Percentiles rank a stretch among this genome's conserved stretches.
Conservation (phyloP, 352 stramenopile genomes). For the Aphanomyces stellatus region DNA sequence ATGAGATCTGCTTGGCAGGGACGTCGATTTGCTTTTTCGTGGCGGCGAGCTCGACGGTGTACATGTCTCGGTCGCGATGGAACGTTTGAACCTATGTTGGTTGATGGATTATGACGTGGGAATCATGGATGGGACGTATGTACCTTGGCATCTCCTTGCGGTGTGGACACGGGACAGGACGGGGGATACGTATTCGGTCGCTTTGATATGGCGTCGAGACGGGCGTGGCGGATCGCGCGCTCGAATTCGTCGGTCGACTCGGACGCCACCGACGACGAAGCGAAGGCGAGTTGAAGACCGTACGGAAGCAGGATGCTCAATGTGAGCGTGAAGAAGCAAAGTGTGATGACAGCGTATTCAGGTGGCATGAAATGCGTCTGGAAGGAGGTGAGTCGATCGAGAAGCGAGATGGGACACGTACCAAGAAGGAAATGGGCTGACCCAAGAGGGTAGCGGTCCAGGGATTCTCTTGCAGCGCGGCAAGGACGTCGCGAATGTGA, state of each 20-base stretch:
- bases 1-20: slow-evolving; percentile 22
- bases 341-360: neutral
- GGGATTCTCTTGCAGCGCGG: neutral
- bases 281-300: neutral
- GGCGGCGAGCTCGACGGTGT: slow-evolving; percentile 27
- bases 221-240: neutral
- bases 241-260: neutral
- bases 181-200: slow-evolving; percentile 9
- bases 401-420: neutral
- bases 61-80: slow-evolving; percentile 22
- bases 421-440: slow-evolving; percentile 2
- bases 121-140: neutral
- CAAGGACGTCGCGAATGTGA: neutral
- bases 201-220: neutral
- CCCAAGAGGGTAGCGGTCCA: neutral
- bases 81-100: slow-evolving; percentile 23
- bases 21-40: slow-evolving; percentile 21
- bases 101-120: neutral
- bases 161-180: slow-evolving; percentile 4
- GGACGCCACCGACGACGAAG: neutral
- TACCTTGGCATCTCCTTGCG: neutral
- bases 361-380: neutral
- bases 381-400: neutral
- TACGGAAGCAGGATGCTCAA: neutral
- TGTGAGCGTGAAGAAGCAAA: neutral